Evolutionary conservation across 2,329 filamentous ascomycete species (phyloP), one percentile per base, ranked within the genome.

Genomic region (Lecanicillium sp.): DNA sequence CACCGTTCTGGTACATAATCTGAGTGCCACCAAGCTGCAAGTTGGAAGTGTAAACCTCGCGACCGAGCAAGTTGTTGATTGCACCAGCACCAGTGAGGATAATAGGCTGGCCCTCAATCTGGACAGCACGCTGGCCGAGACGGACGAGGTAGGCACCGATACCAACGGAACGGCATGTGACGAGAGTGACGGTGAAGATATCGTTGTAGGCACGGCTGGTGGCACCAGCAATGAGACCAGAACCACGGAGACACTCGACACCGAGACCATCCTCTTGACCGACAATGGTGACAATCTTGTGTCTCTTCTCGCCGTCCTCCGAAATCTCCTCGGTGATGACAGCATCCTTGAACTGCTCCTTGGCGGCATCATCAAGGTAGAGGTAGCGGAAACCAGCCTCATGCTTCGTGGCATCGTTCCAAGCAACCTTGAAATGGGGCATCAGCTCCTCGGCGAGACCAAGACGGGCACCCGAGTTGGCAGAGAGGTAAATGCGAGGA

Each of bases 1-100:
- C 92, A 78, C 92, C 92, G 62, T 98, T 98, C 70, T 86, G 89
- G 79, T 98, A 96, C 92, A 98, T 98, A 75, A 98, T 98, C 67
- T 98, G 92, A n/a, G 92, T 98, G 53, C 92, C 92, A 80, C 92
- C 92, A 48, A 98, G 86, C 72, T 98, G 92, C 57, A 98, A 68
- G 75, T 98, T 98, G 44, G 92, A 96, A 17, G 92, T 95, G 71
- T 98, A 98, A 20, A 98, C 90, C 65, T 98, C 92, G 51, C 94
- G 88, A 55, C 92, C 92, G 44, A 98, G 80, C 54, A 98, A 74
- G 70, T 96, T 98, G 79, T 98, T 98, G 62, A 98, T 83, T 43
- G 92, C 92, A 48, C 87, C 86, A 35, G 92, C 92, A 76, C 92
- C 92, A 54, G 92, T 98, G 47, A 98, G 78, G 56, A 98, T 98